Evolutionary conservation across 768 basidiomycete genomes (phyloP), one percentile per base, ranked within the genome.

Genomic region (Podaxis sp.): DNA sequence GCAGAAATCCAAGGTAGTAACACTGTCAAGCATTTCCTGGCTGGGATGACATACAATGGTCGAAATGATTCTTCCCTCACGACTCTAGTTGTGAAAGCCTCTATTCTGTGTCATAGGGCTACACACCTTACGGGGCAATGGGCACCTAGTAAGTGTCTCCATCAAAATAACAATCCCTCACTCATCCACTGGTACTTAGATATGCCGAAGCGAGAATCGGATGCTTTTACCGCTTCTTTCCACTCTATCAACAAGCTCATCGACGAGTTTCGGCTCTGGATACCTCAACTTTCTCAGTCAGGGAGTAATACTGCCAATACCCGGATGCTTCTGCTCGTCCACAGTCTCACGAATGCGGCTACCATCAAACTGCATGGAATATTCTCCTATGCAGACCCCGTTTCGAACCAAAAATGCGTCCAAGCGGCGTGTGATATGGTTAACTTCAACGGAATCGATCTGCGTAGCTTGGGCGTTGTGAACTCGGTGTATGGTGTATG

Each of bases 51-150:
- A 7, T 69, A 74, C 33, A 72, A 72, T 49, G 68, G 66, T 54
- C 74, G 70, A 55, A 72, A 76, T 50, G 77, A 74, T 46, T 67
- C 73, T 38, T 78, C 77, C 26, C 71, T 77, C 11, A 74, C 78
- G 22, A 76, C 82, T 1, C 69, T 84, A 67, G 74, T 77, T 52
- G 78, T 78, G 60, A 87, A 88, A 65, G 85, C 86, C 0, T 78
- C 82, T 5, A 79, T 86, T 24, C 73, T 89, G 46, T 83, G 87
- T 60, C 87, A 87, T 66, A 78, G 82, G 24, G 83, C 87, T 8
- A 77, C 82, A 7, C 80, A 82, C 53, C 72, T 90, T 17, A 79
- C 81, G 6, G 81, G 79, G 5, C 80, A 81, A 66, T 82, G 75
- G 76, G 71, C 72, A 49, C 77, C 79, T 13, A 75, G 80, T 82